These are phyloP conservation scores for Stagonosporopsis cucurbitacearum DNA, from an alignment of 2,329 filamentous ascomycete species.

Conservation along the genomic window DNA sequence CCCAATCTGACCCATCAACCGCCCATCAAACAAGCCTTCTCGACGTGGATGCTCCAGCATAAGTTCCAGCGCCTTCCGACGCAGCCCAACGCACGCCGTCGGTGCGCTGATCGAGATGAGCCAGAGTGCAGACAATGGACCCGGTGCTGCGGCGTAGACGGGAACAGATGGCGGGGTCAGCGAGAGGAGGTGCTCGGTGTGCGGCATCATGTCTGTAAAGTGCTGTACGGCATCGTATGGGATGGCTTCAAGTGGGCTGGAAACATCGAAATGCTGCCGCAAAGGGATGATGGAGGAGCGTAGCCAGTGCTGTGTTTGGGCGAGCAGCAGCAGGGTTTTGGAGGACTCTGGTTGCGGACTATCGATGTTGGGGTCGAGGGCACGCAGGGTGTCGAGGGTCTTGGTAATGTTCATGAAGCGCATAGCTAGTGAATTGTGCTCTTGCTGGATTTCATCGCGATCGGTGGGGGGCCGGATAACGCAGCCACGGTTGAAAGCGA, in stretches of 20 bases:
- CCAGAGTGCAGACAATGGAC: conserved; percentile 37
- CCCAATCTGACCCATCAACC: conserved; percentile 62
- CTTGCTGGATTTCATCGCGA: conserved; percentile 16
- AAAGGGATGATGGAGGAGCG: conserved; percentile 23
- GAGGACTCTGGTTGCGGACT: conserved; percentile 8
- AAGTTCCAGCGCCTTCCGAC: conserved; percentile 34
- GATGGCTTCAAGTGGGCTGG: conserved; percentile 21
- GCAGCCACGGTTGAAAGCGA: conserved; percentile 33
- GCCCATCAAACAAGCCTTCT: conserved; percentile 62
- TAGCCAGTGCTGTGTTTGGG: conserved; percentile 23
- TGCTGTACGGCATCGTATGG: conserved; percentile 27
- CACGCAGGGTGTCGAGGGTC: conserved; percentile 15
- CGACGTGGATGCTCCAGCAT: conserved; percentile 45
- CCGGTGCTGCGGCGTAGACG: conserved; percentile 36
- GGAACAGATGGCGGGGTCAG: conserved; percentile 20
- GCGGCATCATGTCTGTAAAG: conserved; percentile 24
- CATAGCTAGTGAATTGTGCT: conserved; percentile 9
- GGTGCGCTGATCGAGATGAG: conserved; percentile 31
- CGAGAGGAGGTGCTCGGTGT: conserved; percentile 21
- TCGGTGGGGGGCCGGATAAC: conserved; percentile 21
- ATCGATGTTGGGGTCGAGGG: background rate
- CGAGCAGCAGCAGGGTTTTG: conserved; percentile 21
- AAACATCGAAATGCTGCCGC: conserved; percentile 14
- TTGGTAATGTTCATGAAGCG: conserved; percentile 17
- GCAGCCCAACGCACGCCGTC: conserved; percentile 26